phyloP scores from a whole-genome alignment of 345 rosid genomes.

The Nasturtium officinale region DNA sequence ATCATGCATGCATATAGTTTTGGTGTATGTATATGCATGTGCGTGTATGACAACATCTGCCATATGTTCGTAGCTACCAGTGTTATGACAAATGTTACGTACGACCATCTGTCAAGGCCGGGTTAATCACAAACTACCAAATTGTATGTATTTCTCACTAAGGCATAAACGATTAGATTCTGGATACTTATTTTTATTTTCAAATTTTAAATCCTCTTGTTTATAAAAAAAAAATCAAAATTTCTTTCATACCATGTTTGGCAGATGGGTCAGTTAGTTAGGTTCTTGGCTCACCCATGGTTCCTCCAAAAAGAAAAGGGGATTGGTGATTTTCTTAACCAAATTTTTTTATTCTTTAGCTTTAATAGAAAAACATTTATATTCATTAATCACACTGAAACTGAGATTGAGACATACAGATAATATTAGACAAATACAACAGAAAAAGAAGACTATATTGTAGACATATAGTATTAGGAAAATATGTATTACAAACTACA shows the following conservation, averaged over 20 bases:
- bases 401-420: slow-evolving; percentile 9
- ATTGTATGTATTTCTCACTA: neutral
- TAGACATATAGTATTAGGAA: neutral
- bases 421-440: neutral
- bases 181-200: neutral
- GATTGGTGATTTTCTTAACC: neutral
- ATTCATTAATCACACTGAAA: neutral
- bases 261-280: neutral
- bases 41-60: slow-evolving; percentile 28
- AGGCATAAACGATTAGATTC: too few species aligned
- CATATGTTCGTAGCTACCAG: slow-evolving; percentile 24
- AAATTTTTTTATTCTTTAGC: neutral
- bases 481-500: neutral
- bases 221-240: neutral
- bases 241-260: neutral
- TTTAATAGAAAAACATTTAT: neutral
- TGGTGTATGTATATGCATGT: slow-evolving; percentile 26
- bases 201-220: neutral
- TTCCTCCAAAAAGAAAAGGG: neutral
- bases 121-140: slow-evolving; percentile 20
- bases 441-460: neutral
- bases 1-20: neutral
- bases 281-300: neutral
- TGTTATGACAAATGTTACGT: slow-evolving; percentile 39
- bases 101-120: slow-evolving; percentile 23